phyloP scores from a whole-genome alignment of 257 asterid genomes.

The Solanum ossicruentum region DNA sequence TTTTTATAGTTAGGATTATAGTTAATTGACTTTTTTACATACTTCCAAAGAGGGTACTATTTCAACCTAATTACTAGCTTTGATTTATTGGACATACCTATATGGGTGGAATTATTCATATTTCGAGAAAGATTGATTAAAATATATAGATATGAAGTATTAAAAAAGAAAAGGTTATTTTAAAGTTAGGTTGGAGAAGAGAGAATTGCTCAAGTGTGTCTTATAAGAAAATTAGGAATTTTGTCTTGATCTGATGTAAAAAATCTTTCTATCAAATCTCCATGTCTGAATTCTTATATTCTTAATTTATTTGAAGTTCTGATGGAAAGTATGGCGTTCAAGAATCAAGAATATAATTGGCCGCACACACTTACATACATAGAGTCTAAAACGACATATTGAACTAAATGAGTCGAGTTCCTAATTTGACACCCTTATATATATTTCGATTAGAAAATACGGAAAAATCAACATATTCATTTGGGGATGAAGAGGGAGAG shows the following conservation, averaged over 20 bases:
- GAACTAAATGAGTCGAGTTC: no score
- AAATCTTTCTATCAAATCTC: neutral
- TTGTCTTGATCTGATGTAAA: rapidly evolving
- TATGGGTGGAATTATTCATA: neutral
- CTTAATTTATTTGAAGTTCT: no score
- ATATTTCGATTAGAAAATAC: no score
- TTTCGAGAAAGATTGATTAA: neutral
- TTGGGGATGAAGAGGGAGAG: no score
- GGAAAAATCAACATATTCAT: no score
- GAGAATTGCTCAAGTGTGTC: no score
- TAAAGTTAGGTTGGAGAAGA: neutral
- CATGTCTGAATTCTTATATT: no score
- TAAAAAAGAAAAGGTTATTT: neutral
- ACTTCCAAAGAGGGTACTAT: neutral
- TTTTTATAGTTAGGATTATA: neutral
- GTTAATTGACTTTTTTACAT: neutral
- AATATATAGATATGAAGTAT: neutral
- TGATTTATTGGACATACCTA: neutral
- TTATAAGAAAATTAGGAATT: neutral
- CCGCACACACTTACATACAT: no score
- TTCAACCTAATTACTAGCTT: neutral
- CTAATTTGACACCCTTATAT: no score
- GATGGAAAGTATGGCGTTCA: neutral
- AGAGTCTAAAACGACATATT: no score
- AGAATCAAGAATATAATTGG: neutral